Percentiles rank a stretch among this genome's conserved stretches.
These are phyloP conservation scores for Noccaea caerulescens DNA, from an alignment of 345 rosid species.

Conservation along the genomic window DNA sequence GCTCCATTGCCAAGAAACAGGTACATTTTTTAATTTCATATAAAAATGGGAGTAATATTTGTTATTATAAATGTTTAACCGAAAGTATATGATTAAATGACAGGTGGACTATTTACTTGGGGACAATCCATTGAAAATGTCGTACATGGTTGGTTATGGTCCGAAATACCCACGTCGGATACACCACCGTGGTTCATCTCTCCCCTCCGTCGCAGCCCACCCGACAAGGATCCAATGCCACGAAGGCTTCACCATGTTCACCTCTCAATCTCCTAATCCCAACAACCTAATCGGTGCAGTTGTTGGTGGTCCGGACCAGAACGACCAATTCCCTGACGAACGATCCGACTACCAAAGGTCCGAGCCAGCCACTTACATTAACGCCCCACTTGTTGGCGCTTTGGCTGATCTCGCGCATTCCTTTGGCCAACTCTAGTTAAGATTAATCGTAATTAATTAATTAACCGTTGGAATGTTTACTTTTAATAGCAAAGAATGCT, in stretches of 20 bases:
- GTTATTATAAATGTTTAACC: no score
- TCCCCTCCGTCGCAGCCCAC: conserved; percentile 70
- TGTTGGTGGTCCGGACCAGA: conserved; percentile 82
- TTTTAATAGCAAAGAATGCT: conserved; percentile 2
- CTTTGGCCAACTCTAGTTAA: conserved; percentile 59
- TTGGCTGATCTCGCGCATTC: conserved; percentile 78
- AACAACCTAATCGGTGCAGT: conserved; percentile 81
- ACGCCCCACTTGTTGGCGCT: conserved; percentile 91
- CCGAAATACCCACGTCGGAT: conserved; percentile 75
- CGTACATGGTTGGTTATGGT: conserved; percentile 96
- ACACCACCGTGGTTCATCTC: conserved; percentile 94
- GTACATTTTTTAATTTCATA: background rate
- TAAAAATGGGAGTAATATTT: no score
- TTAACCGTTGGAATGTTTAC: background rate
- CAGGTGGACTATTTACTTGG: conserved; percentile 96
- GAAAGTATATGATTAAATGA: background rate
- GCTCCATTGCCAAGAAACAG: conserved; percentile 55
- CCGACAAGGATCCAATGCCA: conserved; percentile 75
- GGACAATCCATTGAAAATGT: conserved; percentile 79
- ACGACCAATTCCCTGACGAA: conserved; percentile 73
- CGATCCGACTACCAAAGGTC: conserved; percentile 79
- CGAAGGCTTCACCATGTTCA: conserved; percentile 66
- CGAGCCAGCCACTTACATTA: conserved; percentile 89
- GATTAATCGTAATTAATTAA: background rate
- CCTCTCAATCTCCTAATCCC: conserved; percentile 69